Conservation (phyloP, 352 stramenopile genomes). For the Phytophthora colocasiae region DNA sequence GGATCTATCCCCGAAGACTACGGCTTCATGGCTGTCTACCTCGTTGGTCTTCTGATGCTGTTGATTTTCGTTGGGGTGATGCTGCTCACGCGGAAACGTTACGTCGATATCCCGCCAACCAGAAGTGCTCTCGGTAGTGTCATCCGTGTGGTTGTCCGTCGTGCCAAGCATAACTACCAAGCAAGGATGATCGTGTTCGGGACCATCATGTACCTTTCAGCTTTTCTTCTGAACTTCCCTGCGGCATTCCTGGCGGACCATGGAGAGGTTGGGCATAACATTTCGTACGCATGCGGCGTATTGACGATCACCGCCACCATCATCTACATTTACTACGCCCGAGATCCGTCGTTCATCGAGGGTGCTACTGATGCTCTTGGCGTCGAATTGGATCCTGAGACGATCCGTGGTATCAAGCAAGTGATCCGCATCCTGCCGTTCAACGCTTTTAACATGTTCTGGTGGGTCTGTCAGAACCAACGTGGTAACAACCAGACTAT, state of each 20-base stretch:
- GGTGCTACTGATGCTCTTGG: constrained; percentile 46
- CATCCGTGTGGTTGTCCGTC: constrained; percentile 43
- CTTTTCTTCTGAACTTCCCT: constrained; percentile 63
- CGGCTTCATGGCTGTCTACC: constrained; percentile 61
- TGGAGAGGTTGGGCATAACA: constrained; percentile 42
- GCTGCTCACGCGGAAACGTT: constrained; percentile 48
- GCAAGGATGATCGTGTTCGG: constrained; percentile 48
- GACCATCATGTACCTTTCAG: constrained; percentile 44
- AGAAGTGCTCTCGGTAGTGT: constrained; percentile 56
- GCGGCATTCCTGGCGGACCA: constrained; percentile 56
- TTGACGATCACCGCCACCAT: constrained; percentile 45
- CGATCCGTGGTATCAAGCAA: constrained; percentile 61
- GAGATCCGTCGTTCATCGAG: constrained; percentile 58
- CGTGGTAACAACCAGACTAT: constrained; percentile 73
- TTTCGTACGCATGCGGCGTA: constrained; percentile 54
- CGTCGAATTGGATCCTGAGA: constrained; percentile 45
- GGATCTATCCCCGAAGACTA: constrained; percentile 52
- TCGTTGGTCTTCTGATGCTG: constrained; percentile 58
- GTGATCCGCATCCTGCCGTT: constrained; percentile 40
- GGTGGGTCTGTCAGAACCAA: constrained; percentile 66
- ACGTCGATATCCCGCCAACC: constrained; percentile 53
- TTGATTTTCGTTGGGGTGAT: constrained; percentile 50
- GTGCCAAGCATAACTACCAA: constrained; percentile 34
- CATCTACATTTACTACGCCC: constrained; percentile 57
- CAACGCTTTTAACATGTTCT: constrained; percentile 65